Conservation (phyloP, 768 basidiomycete species). For the Amanita thiersii region DNA sequence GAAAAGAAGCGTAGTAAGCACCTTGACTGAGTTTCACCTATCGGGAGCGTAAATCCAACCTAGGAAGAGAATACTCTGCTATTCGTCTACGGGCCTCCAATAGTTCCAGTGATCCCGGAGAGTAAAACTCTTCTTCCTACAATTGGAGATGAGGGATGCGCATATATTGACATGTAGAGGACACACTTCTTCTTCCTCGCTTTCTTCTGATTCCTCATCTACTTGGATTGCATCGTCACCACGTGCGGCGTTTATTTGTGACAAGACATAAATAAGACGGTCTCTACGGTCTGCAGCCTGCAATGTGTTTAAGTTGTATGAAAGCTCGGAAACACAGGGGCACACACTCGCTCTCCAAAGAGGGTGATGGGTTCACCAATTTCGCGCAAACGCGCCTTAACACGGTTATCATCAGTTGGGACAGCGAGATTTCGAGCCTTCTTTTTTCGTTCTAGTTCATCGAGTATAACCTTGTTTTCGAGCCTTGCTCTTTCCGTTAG, state of each 20-base stretch:
- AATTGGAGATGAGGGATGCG: constrained; percentile 7
- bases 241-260: constrained; percentile 85
- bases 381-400: constrained; percentile 82
- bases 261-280: constrained; percentile 89
- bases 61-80: constrained; percentile 91
- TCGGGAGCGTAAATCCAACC: constrained; percentile 69
- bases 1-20: constrained; percentile 64
- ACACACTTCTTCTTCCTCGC: constrained; percentile 62
- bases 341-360: constrained; percentile 93
- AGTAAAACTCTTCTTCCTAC: constrained; percentile 93
- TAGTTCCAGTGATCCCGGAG: constrained; percentile 82
- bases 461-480: constrained; percentile 83
- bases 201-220: constrained; percentile 63
- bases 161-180: background rate
- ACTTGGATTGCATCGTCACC: constrained; percentile 76
- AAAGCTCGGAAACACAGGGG: constrained; percentile 3
- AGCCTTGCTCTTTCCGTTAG: constrained; percentile 63
- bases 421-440: constrained; percentile 89
- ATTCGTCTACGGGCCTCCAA: constrained; percentile 78
- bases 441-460: constrained; percentile 97
- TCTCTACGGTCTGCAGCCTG: constrained; percentile 95
- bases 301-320: constrained; percentile 10
- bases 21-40: constrained; percentile 49
- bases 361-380: constrained; percentile 96
- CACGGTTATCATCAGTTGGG: constrained; percentile 93